Evolutionary conservation across 2,329 filamentous ascomycete species (phyloP), one percentile per base, ranked within the genome.

Genomic region (Niveomyces coronatus): DNA sequence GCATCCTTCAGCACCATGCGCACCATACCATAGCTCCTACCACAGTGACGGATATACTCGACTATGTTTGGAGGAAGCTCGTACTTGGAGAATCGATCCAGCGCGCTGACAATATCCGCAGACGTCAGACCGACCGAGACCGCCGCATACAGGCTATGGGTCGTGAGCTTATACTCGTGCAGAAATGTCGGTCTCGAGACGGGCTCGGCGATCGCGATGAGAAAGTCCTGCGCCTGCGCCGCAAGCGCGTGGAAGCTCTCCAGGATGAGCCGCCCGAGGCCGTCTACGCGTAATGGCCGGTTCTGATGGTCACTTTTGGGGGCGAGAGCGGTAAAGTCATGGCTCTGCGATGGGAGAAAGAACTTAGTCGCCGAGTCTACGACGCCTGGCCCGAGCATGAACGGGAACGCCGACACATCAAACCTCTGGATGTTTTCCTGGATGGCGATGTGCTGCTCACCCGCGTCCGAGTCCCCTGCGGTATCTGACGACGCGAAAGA

Each of bases 1-100:
- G 89, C 96, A 52, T 95, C 84, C 58, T 94, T 94, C 45, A 96
- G 62, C 31, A 96, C 91, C 37, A 96, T 74, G 58, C 94, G 91
- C 39, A 95, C 87, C 61, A 95, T 96, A 47, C 91, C 91, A 55
- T 91, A 96, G 37, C 85, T 91, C 46, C 85, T 79, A 5, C 87
- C 94, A 45, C 86, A 91, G 44, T 78, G 78, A 17, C 61, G 64
- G 47, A 89, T 89, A 57, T 89, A 95, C 8, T 76, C 67, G 44
- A 79, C 74, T 44, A 96, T 84, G 32, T 79, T 75, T n/a, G 82
- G 72, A 0, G 89, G 87, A 10, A 96, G 67, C 7, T 83, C 79
- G 3, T 84, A 93, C 64, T 96, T 96, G 14, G 87, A 85, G 48
- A 95, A 82, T 26, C 82, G 76, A 49, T 95, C 85, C 35, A 96